These are phyloP conservation scores for Thraustochytrium striatum DNA, from an alignment of 352 stramenopile genomes.

Conservation along the genomic window DNA sequence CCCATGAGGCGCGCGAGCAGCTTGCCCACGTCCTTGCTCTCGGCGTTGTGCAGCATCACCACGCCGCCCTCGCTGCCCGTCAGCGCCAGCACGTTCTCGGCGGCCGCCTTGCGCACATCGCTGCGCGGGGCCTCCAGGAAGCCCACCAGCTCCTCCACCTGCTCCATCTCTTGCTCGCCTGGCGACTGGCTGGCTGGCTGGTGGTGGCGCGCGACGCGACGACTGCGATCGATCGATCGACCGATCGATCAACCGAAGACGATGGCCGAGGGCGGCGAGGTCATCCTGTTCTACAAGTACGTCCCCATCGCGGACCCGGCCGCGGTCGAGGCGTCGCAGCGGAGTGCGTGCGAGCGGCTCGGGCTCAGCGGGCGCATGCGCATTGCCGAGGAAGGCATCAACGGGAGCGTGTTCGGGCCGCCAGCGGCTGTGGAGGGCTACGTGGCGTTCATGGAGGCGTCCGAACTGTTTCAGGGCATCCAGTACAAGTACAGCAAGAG, in stretches of 20 bases:
- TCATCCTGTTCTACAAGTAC: constrained; percentile 50
- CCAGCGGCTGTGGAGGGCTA: neutral
- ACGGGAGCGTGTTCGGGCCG: constrained; percentile 29
- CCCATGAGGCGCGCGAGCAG: constrained; percentile 35
- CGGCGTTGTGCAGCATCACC: constrained; percentile 24
- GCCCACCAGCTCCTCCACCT: constrained; percentile 45
- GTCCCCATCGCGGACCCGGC: constrained; percentile 4
- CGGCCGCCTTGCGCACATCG: constrained; percentile 38
- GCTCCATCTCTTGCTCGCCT: too few relatives aligned
- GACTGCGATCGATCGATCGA: too few relatives aligned
- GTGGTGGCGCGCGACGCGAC: too few relatives aligned
- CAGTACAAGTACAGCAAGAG: constrained; percentile 44
- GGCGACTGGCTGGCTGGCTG: too few relatives aligned
- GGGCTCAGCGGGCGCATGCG: constrained; percentile 37
- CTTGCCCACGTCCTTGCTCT: constrained; percentile 29
- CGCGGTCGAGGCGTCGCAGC: neutral
- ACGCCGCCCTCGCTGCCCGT: constrained; percentile 40
- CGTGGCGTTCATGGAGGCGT: constrained; percentile 30
- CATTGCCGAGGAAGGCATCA: constrained; percentile 42
- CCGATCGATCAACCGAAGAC: neutral
- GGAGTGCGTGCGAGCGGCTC: neutral
- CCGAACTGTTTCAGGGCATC: constrained; percentile 29
- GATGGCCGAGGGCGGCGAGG: neutral
- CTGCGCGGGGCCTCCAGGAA: constrained; percentile 29
- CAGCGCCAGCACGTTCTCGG: constrained; percentile 32